Conservation (phyloP, 441 rosid species). For the Syzygium malaccense region DNA sequence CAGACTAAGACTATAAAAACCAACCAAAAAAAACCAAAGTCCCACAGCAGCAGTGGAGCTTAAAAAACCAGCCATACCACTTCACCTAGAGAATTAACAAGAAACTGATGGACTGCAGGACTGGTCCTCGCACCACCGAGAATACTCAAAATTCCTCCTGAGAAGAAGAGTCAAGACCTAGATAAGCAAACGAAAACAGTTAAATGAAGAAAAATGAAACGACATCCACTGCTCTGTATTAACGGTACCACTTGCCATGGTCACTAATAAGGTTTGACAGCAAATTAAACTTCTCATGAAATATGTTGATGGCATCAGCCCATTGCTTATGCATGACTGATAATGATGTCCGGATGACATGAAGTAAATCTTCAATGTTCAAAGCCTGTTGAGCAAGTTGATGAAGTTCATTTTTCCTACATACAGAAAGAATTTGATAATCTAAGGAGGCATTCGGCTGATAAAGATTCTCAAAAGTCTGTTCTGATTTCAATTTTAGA, state of each 20-base stretch:
- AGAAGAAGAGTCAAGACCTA: too few relatives aligned
- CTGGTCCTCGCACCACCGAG: too few relatives aligned
- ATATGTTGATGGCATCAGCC: background rate
- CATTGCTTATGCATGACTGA: background rate
- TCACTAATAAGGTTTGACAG: background rate
- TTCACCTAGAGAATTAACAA: too few relatives aligned
- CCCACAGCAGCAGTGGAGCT: too few relatives aligned
- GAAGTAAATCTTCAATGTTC: background rate
- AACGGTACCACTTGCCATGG: background rate
- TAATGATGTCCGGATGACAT: accelerated
- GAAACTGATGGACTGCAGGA: too few relatives aligned
- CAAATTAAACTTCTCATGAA: background rate
- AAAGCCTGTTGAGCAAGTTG: background rate
- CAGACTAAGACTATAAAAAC: too few relatives aligned
- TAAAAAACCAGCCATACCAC: too few relatives aligned
- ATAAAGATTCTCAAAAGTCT: background rate
- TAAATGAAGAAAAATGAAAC: background rate
- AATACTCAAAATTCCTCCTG: too few relatives aligned
- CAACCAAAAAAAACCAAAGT: too few relatives aligned
- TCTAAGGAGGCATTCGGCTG: background rate
- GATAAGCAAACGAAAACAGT: background rate
- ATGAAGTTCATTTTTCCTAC: background rate
- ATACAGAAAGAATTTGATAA: background rate
- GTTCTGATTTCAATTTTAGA: too few relatives aligned
- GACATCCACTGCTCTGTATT: background rate